These are phyloP conservation scores for Medicago ruthenica DNA, from an alignment of 306 rosid species.

Conservation along the genomic window DNA sequence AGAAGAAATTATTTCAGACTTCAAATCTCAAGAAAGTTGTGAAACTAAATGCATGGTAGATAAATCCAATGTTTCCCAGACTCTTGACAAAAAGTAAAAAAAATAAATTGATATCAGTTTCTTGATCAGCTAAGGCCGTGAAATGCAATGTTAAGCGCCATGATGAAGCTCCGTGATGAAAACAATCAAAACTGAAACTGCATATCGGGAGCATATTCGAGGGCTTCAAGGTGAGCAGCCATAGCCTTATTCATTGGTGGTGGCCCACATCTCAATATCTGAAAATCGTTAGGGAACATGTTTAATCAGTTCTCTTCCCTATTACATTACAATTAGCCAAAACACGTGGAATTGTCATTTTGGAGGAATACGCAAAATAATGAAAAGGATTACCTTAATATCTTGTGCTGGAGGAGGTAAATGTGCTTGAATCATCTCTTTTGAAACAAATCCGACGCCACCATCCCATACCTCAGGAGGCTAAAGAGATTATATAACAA, in stretches of 20 bases:
- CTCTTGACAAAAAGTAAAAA: constrained; percentile 27
- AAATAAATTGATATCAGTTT: background rate
- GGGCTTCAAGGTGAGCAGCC: constrained; percentile 78
- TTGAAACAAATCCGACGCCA: constrained; percentile 87
- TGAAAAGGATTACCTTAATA: constrained; percentile 62
- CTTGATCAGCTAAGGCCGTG: constrained; percentile 28
- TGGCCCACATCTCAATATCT: constrained; percentile 94
- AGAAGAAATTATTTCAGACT: constrained; percentile 46
- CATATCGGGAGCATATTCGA: constrained; percentile 74
- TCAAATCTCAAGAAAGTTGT: constrained; percentile 24
- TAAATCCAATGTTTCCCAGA: constrained; percentile 25
- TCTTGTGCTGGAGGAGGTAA: constrained; percentile 81
- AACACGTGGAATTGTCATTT: background rate
- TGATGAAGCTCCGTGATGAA: constrained; percentile 25
- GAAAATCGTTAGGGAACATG: constrained; percentile 33
- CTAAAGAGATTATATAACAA: constrained; percentile 50
- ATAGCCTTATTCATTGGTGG: constrained; percentile 99
- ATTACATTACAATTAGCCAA: background rate
- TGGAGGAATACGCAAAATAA: background rate
- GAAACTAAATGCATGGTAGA: constrained; percentile 27
- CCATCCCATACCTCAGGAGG: constrained; percentile 95
- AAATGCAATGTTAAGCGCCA: constrained; percentile 33
- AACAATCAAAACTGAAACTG: constrained; percentile 89
- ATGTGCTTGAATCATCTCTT: constrained; percentile 90
- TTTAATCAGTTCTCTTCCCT: constrained; percentile 33